Conservation (phyloP, 768 basidiomycete species). For the Xanthoconium stramineum region DNA sequence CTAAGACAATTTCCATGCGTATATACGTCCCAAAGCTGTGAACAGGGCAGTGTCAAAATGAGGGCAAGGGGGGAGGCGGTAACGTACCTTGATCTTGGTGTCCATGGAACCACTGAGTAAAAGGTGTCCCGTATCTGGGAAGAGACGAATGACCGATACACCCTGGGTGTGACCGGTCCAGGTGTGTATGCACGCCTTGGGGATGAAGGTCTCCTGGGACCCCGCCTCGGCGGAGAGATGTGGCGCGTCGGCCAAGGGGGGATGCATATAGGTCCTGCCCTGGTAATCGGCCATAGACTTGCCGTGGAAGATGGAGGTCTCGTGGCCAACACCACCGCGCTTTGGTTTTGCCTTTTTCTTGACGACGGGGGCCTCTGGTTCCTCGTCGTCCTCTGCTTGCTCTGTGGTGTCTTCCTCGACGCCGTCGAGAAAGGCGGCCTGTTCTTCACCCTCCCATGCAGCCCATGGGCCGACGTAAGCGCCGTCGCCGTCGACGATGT, state of each 20-base stretch:
- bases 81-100: conserved; percentile 89
- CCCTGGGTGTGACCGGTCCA: conserved; percentile 98
- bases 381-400: conserved; percentile 47
- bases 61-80: background rate
- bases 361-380: conserved; percentile 53
- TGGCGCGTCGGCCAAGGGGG: conserved; percentile 85
- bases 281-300: conserved; percentile 97
- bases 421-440: conserved; percentile 47
- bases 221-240: conserved; percentile 77
- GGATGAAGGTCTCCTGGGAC: conserved; percentile 88
- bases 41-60: conserved; percentile 2
- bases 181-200: conserved; percentile 93
- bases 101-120: conserved; percentile 96
- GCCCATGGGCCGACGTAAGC: conserved; percentile 97
- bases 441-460: conserved; percentile 78
- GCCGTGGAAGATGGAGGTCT: conserved; percentile 95
- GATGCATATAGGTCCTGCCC: conserved; percentile 96
- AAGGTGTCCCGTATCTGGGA: conserved; percentile 91
- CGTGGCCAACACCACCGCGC: conserved; percentile 78
- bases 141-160: conserved; percentile 88
- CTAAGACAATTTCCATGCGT: conserved; percentile 94
- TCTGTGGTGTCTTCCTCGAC: conserved; percentile 40
- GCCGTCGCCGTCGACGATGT: conserved; percentile 84
- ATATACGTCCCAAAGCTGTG: conserved; percentile 97
- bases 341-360: conserved; percentile 78